Conservation (phyloP, 306 rosid species). For the Lathyrus aphaca region DNA sequence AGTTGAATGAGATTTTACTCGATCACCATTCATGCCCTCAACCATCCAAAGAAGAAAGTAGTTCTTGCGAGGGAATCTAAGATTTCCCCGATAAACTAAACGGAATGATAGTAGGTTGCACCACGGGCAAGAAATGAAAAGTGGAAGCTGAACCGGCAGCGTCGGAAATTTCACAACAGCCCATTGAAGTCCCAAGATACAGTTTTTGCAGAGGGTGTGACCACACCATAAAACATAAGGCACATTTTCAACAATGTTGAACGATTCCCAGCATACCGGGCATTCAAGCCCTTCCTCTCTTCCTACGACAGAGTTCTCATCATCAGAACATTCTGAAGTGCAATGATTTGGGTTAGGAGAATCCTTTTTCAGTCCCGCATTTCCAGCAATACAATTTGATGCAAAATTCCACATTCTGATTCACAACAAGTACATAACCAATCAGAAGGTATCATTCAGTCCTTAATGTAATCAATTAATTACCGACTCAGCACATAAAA, state of each 20-base stretch:
- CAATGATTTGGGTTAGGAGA: constrained; percentile 53
- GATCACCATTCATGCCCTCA: constrained; percentile 92
- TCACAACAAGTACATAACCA: constrained; percentile 41
- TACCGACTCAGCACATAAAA: constrained; percentile 20
- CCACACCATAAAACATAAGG: constrained; percentile 99
- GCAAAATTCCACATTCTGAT: constrained; percentile 90
- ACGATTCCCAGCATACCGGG: constrained; percentile 96
- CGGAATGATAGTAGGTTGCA: constrained; percentile 93
- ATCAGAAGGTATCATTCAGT: constrained; percentile 44
- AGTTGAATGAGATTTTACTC: constrained; percentile 67
- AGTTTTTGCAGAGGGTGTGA: constrained; percentile 96
- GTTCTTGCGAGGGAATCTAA: constrained; percentile 89
- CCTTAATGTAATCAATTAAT: constrained; percentile 32
- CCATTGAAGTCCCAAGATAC: constrained; percentile 95
- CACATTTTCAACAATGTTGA: constrained; percentile 93
- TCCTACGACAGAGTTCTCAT: constrained; percentile 71
- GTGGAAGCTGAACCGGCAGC: constrained; percentile 92
- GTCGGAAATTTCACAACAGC: constrained; percentile 93
- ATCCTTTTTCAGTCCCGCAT: constrained; percentile 56
- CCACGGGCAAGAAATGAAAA: constrained; percentile 96
- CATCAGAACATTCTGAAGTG: constrained; percentile 83
- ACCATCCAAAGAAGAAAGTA: constrained; percentile 99
- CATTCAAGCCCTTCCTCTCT: constrained; percentile 96
- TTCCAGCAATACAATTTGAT: constrained; percentile 82
- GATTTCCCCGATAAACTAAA: constrained; percentile 75